Evolutionary conservation across 2,329 filamentous ascomycete species (phyloP), one percentile per base, ranked within the genome.

Genomic region (Fusarium graminum): DNA sequence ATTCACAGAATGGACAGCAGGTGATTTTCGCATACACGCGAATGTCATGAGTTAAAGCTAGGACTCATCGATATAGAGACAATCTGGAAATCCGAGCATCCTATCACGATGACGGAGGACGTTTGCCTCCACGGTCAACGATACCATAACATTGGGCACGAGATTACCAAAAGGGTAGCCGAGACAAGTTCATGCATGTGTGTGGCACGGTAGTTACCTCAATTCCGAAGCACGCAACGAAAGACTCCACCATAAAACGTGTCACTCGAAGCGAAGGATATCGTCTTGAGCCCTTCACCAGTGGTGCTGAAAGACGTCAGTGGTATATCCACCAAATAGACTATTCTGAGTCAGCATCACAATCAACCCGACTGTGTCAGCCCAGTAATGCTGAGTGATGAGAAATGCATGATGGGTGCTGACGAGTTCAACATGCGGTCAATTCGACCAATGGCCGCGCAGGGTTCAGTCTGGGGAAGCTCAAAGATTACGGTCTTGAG

Each of bases 401-500:
- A 52, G 19, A 39, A 52, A 36, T 55, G 45, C 34, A 49, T 36
- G 12, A 45, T 36, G 41, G 22, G 28, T 67, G 64, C 53, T 67
- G 63, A 67, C 63, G 28, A 67, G 42, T 41, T 19, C 25, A 16
- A 36, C 38, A 67, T 67, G 64, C 53, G 63, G 63, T n/a, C 34
- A 11, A 29, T 26, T 17, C 29, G 41, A 17, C 64, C 46, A 67
- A 67, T 65, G 30, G 30, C 26, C 30, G 36, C 29, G 34, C 39
- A 28, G 40, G 30, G 32, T 51, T 7, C 30, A 55, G 17, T 49
- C 50, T 45, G 49, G 59, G 64, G 59, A 67, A 59, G 41, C 11
- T 34, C 14, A 32, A 29, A 59, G 47, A 65, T 41, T 56, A 14
- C 47, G 64, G 36, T 38, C 42, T 52, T 68, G 65, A 67, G 34